These are phyloP conservation scores for Plantago ovata DNA, from an alignment of 257 asterid genomes.

Conservation along the genomic window DNA sequence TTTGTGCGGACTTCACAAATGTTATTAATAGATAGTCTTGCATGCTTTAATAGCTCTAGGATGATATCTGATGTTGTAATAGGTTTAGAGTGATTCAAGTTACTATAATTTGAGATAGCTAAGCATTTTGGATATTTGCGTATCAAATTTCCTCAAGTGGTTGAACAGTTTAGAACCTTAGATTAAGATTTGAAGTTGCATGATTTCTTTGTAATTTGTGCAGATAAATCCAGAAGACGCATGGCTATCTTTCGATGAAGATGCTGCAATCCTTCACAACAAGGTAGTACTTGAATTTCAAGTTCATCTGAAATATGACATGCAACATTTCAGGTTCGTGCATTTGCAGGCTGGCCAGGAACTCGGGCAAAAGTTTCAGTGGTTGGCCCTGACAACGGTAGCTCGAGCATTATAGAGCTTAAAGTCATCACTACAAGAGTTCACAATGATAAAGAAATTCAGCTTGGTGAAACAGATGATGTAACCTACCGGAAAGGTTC, in stretches of 20 bases:
- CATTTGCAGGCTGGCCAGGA: conserved; percentile 99
- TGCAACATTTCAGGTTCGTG: conserved; percentile 80
- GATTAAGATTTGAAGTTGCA: neutral
- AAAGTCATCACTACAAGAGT: conserved; percentile 81
- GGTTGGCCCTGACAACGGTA: conserved; percentile 39
- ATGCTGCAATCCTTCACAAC: conserved; percentile 76
- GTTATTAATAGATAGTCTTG: too few relatives aligned
- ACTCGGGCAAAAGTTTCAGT: conserved; percentile 70
- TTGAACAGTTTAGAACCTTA: too few relatives aligned
- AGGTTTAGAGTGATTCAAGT: too few relatives aligned
- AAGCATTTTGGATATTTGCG: too few relatives aligned
- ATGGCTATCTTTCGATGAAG: conserved; percentile 70
- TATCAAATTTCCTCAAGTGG: too few relatives aligned
- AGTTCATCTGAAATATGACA: conserved; percentile 25
- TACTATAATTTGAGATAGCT: too few relatives aligned
- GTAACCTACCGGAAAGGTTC: conserved; percentile 59
- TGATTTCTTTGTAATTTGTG: conserved; percentile 16
- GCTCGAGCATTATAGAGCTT: conserved; percentile 45
- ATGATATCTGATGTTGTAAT: too few relatives aligned
- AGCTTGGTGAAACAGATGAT: conserved; percentile 40
- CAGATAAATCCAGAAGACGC: conserved; percentile 87
- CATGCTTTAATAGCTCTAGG: too few relatives aligned
- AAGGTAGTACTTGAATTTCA: conserved; percentile 49
- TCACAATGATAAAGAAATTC: conserved; percentile 22
- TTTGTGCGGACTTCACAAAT: too few relatives aligned